Base-by-base conservation (phyloP, 805 yeast species). In the Wickerhamomyces ciferrii region DNA sequence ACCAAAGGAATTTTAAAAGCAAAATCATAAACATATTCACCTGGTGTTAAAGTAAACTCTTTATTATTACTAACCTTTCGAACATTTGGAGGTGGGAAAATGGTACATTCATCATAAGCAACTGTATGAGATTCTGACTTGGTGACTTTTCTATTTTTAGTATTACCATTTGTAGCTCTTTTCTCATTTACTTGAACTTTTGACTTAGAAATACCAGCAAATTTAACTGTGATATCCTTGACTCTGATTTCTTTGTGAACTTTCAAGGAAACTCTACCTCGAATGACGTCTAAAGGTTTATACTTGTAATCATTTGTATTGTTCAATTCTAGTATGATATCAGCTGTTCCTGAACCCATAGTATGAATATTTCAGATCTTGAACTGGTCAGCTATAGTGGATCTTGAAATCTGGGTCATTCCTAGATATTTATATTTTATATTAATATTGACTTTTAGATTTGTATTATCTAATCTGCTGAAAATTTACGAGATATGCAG, bases 31-130 rank as follows among this genome's bases (percentile, higher is more conserved):
- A 65, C 56, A 52, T 76, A 76, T 31, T 65, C 70, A 1, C 81
- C 81, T 0, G 81, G 76, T 6, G 72, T 60, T 68, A 34, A 17
- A 4, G 37, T 34, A 17, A 34, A 34, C n/a, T 34, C 76, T 49
- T 71, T 71, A 2, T 72, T 65, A 39, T 54, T 62, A 21, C 74
- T 64, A 2, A 71, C 74, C 42, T 62, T 55, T 19, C 77, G 54
- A 13, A 74, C 66, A 43, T 74, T 71, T n/a, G 61, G 64, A 0
- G 80, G 75, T 3, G 80, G 81, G 44, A 75, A 75, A n/a, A 75
- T 78, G 2, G 71, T 63, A 18, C 51, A 37, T 0, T 76, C 65
- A 43, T 73, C 75, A 52, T 75, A 75, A 19, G 76, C 61, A 13
- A 75, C 60, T 43, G 66, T 63, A 53, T 76, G 81, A 48, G 42